Evolutionary conservation across 2,329 filamentous ascomycete species (phyloP).

Genomic region (Cadophora malorum): DNA sequence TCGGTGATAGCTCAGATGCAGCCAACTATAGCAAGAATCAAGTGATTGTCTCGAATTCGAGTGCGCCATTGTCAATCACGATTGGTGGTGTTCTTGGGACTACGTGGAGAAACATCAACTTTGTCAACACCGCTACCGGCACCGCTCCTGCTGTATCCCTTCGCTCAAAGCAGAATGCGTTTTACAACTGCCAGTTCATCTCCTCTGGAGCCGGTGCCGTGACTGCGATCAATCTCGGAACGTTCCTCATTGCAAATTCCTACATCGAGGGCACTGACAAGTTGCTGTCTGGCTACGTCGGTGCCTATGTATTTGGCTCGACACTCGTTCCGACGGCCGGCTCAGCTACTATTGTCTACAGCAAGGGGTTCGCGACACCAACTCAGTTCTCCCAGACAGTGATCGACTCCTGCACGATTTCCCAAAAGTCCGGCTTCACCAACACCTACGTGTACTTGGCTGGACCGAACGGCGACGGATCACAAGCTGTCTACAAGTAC

Average conservation of each 20-base stretch:
- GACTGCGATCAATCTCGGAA: constrained; percentile 7
- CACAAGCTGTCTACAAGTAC: constrained; percentile 51
- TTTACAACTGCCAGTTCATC: constrained; percentile 23
- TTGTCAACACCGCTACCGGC: constrained; percentile 10
- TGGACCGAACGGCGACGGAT: constrained; percentile 50
- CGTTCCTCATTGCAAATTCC: constrained; percentile 21
- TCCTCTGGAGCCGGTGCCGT: constrained; percentile 11
- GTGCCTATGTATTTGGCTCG: constrained; percentile 48
- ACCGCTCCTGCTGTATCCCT: constrained; percentile 19
- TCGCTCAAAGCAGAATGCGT: constrained; percentile 14
- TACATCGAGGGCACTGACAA: constrained; percentile 24
- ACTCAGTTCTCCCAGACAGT: constrained; percentile 50
- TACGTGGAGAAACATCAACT: constrained; percentile 23
- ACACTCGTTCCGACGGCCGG: constrained; percentile 49
- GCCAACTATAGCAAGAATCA: constrained; percentile 48
- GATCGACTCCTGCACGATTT: constrained; percentile 49
- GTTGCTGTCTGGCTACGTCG: constrained; percentile 16
- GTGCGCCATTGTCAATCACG: constrained; percentile 40
- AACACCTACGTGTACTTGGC: constrained; percentile 52
- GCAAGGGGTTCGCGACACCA: constrained; percentile 43
- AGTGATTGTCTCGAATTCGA: constrained; percentile 48
- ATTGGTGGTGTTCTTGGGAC: constrained; percentile 14
- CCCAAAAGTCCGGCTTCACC: constrained; percentile 44
- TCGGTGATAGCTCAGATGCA: constrained; percentile 46
- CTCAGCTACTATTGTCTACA: constrained; percentile 49